Evolutionary conservation across 2,329 filamentous ascomycete species (phyloP).

Genomic region (Byssothecium circinans): DNA sequence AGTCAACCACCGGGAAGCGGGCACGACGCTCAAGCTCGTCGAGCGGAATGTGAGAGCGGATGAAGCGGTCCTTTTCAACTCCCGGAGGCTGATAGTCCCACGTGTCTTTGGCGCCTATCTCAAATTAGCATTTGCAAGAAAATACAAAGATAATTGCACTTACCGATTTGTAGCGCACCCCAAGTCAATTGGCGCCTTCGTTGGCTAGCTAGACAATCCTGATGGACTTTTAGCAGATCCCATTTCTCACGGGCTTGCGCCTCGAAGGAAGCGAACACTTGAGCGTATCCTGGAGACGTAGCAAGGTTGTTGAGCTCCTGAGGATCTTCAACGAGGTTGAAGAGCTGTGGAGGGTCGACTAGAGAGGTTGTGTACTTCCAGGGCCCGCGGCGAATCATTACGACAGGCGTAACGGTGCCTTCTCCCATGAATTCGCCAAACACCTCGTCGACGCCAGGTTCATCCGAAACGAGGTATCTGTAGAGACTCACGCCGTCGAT

Average conservation of each 20-base stretch:
- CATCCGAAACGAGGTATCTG: conserved; percentile 39
- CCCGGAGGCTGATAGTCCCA: conserved; percentile 85
- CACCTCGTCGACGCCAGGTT: conserved; percentile 78
- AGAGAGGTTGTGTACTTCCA: conserved; percentile 93
- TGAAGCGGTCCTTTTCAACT: conserved; percentile 69
- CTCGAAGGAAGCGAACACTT: conserved; percentile 63
- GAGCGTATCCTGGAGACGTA: conserved; percentile 44
- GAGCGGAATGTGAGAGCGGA: conserved; percentile 78
- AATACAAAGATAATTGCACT: conserved; percentile 14
- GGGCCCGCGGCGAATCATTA: conserved; percentile 87
- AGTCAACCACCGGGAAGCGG: conserved; percentile 64
- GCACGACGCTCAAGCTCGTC: conserved; percentile 79
- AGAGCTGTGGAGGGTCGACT: conserved; percentile 81
- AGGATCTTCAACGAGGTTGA: conserved; percentile 75
- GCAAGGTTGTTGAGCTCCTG: conserved; percentile 74
- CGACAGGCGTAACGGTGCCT: conserved; percentile 82
- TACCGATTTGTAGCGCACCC: conserved; percentile 74
- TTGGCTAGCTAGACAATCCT: conserved; percentile 74
- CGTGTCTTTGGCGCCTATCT: conserved; percentile 53
- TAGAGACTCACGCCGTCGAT: conserved; percentile 79
- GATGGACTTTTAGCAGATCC: conserved; percentile 78
- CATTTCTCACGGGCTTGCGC: conserved; percentile 74
- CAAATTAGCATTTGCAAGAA: conserved; percentile 8
- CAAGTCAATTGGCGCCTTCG: conserved; percentile 77
- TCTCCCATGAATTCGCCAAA: conserved; percentile 95